Evolutionary conservation across 768 basidiomycete genomes (phyloP), one percentile per base, ranked within the genome.

Genomic region (Trametes villosa): DNA sequence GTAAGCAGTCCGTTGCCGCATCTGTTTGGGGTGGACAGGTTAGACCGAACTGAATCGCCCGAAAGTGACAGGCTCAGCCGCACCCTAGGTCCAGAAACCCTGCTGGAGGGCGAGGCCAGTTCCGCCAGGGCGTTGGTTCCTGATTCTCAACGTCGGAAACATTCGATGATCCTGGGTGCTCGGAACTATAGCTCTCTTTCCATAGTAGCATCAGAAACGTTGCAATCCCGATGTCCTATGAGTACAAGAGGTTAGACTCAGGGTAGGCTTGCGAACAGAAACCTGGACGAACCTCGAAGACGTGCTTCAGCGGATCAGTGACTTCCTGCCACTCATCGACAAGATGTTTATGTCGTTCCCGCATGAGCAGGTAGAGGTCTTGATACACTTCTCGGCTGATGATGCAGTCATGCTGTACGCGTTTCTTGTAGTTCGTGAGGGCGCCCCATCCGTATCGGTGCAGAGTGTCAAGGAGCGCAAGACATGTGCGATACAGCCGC

Each of bases 1-100:
- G 92, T 92, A 30, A 98, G 81, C 3, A 98, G 81, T 1, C 94
- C 96, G 65, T 98, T 98, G 0, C 96, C 96, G 68, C 94, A 94
- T 22, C 93, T 95, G 63, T 41, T 13, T 18, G 12, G 26, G 31
- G 44, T 36, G 36, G n/a, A n/a, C n/a, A n/a, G n/a, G n/a, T 44
- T 30, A 51, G 20, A 54, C 41, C 27, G 57, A 57, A 20, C 33
- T 26, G 33, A 24, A 13, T 13, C 22, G 47, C 27, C 30, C 48
- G 33, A 31, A 12, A 58, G 51, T 46, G 20, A 57, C 1, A 20
- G n/a, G 27, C 50, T 1, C 17, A 26, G 9, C 72, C 82, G 53
- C 68, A 94, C 81, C 96, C 96, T 9, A 97, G 79, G 71, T 98
- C 96, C 40, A 96, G 71, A 66, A 97, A 98, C 7, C 95, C 96